These are phyloP conservation scores for Serpula lacrymans DNA, from an alignment of 768 basidiomycete species.

Conservation along the genomic window DNA sequence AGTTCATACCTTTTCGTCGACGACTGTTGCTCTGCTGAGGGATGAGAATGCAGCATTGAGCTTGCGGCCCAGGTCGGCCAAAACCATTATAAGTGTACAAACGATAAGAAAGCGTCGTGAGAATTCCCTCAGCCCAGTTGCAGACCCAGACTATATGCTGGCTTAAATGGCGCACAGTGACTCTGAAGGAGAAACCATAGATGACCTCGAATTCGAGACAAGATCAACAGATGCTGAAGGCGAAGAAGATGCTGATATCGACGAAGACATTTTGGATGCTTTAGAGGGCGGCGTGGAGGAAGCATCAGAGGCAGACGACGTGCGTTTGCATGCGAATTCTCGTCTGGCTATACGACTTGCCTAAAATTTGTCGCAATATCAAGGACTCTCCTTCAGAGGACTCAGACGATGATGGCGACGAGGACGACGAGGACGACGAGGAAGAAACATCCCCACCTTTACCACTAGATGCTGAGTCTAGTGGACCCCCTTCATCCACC, in stretches of 20 bases:
- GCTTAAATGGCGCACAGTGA: conserved; percentile 50
- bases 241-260: conserved; percentile 50
- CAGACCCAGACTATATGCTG: conserved; percentile 1
- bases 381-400: conserved; percentile 62
- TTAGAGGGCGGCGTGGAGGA: conserved; percentile 57
- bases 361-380: conserved; percentile 7
- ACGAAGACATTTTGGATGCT: conserved; percentile 60
- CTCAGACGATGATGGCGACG: conserved; percentile 48
- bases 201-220: conserved; percentile 55
- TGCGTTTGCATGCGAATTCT: conserved; percentile 34
- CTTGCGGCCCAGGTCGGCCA: conserved; percentile 90
- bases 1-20: conserved; percentile 89
- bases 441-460: conserved; percentile 41
- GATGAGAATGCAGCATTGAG: conserved; percentile 93
- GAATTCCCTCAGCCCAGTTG: conserved; percentile 15
- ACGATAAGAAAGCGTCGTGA: conserved; percentile 18
- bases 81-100: conserved; percentile 64
- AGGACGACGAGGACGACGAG: conserved; percentile 53
- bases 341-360: not conserved
- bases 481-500: conserved; percentile 23
- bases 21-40: conserved; percentile 77
- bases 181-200: conserved; percentile 61
- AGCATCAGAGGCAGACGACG: conserved; percentile 69
- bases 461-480: conserved; percentile 26
- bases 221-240: conserved; percentile 37